Percentiles rank a stretch among this genome's conserved stretches.
phyloP scores from a whole-genome alignment of 768 basidiomycete species.

The Lactarius sanguifluus region DNA sequence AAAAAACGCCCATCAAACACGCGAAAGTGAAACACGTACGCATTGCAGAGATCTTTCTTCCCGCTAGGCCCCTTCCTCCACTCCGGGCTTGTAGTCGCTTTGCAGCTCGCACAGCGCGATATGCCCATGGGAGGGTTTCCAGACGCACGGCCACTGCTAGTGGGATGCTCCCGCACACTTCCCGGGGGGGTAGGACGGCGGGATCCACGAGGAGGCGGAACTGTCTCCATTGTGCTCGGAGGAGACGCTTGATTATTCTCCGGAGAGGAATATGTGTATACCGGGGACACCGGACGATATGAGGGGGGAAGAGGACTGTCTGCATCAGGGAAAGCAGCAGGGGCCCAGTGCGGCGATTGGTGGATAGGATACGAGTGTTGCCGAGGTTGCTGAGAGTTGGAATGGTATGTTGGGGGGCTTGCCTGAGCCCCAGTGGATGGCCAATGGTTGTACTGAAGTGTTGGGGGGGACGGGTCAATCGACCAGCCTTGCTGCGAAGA shows the following conservation, averaged over 20 bases:
- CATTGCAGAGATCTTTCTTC: slow-evolving; percentile 90
- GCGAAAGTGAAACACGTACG: slow-evolving; percentile 53
- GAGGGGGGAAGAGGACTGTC: slow-evolving; percentile 31
- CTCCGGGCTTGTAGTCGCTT: slow-evolving; percentile 79
- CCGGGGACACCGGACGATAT: slow-evolving; percentile 31
- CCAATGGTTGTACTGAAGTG: slow-evolving; percentile 35
- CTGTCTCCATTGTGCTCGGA: slow-evolving; percentile 39
- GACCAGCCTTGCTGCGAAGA: slow-evolving; percentile 28
- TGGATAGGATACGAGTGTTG: slow-evolving; percentile 32
- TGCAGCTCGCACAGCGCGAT: slow-evolving; percentile 74
- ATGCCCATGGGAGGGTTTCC: slow-evolving; percentile 75
- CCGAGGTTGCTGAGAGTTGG: slow-evolving; percentile 36
- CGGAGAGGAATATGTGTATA: slow-evolving; percentile 26
- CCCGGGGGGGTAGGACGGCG: slow-evolving; percentile 44
- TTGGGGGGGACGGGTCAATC: slow-evolving; percentile 38
- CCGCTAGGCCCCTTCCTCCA: slow-evolving; percentile 92
- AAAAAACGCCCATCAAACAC: slow-evolving; percentile 25
- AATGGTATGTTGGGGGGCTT: slow-evolving; percentile 21
- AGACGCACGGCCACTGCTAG: slow-evolving; percentile 45
- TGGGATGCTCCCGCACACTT: slow-evolving; percentile 48
- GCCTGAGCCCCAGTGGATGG: slow-evolving; percentile 19
- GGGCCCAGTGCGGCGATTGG: slow-evolving; percentile 41
- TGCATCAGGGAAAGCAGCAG: slow-evolving; percentile 41
- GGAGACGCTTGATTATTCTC: slow-evolving; percentile 33
- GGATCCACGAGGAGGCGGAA: slow-evolving; percentile 60